These are phyloP conservation scores for Arthrobotrys pseudoclavata DNA, from an alignment of 2,329 filamentous ascomycete species.

Conservation along the genomic window DNA sequence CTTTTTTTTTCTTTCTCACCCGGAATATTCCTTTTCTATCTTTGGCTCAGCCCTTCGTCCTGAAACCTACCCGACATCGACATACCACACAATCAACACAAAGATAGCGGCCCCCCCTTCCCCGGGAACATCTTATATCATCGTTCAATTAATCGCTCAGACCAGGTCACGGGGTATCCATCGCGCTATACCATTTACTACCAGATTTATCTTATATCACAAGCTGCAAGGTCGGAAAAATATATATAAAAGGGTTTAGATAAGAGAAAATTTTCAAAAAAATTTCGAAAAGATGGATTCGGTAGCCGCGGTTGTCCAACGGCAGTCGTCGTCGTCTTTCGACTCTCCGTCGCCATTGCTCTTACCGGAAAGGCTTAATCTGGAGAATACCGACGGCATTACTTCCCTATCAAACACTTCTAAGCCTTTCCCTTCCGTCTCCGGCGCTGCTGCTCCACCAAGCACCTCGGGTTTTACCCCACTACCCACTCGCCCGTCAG, in stretches of 20 bases:
- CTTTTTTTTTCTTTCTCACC: slow-evolving; percentile 34
- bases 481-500: slow-evolving; percentile 54
- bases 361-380: slow-evolving; percentile 53
- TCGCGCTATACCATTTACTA: slow-evolving; percentile 41
- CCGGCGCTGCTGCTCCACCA: slow-evolving; percentile 14
- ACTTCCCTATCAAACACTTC: slow-evolving; percentile 40
- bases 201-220: slow-evolving; percentile 36
- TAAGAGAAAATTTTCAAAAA: slow-evolving; percentile 34
- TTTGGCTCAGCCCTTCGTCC: slow-evolving; percentile 33
- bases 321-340: slow-evolving; percentile 38
- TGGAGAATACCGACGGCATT: slow-evolving; percentile 49
- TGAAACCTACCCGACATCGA: slow-evolving; percentile 45
- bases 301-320: slow-evolving; percentile 30
- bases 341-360: slow-evolving; percentile 52
- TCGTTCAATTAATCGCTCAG: slow-evolving; percentile 59
- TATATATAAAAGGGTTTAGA: slow-evolving; percentile 37
- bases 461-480: slow-evolving; percentile 48
- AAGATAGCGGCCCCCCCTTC: slow-evolving; percentile 29
- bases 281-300: slow-evolving; percentile 45
- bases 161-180: slow-evolving; percentile 59
- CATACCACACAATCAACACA: slow-evolving; percentile 57
- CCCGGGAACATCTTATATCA: slow-evolving; percentile 38
- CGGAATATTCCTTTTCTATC: slow-evolving; percentile 31
- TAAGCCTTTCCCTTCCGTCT: slow-evolving; percentile 21
- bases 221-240: slow-evolving; percentile 25